A percentile compares a stretch with the other conserved stretches of the same genome.
Conservation (phyloP, 805 yeast genomes). For the Priceomyces melissophilus region DNA sequence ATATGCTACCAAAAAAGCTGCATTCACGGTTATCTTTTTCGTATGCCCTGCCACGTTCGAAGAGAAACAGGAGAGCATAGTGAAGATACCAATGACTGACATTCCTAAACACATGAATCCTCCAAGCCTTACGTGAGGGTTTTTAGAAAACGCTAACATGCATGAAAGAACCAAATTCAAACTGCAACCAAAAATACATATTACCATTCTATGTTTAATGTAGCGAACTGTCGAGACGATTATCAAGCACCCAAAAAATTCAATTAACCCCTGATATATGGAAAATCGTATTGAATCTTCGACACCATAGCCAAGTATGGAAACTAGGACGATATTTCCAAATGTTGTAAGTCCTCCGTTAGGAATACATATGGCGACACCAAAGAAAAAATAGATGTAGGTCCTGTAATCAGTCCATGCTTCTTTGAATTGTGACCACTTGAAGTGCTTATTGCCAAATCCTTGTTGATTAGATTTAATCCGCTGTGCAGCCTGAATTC, state of each 20-base stretch:
- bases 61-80: slow-evolving; percentile 34
- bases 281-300: slow-evolving; percentile 40
- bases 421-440: slow-evolving; percentile 51
- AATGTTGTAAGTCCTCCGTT: slow-evolving; percentile 37
- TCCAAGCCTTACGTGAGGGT: slow-evolving; percentile 20
- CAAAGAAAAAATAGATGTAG: slow-evolving; percentile 18
- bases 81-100: slow-evolving; percentile 29
- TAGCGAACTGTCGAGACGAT: slow-evolving; percentile 2
- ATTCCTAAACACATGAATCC: slow-evolving; percentile 27
- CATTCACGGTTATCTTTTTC: slow-evolving; percentile 48
- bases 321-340: slow-evolving; percentile 26
- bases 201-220: slow-evolving; percentile 5
- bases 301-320: slow-evolving; percentile 21
- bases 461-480: slow-evolving; percentile 57
- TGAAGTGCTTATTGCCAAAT: slow-evolving; percentile 53
- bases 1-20: slow-evolving; percentile 44
- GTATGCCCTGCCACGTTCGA: slow-evolving; percentile 57
- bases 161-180: slow-evolving; percentile 31
- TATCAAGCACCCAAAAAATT: slow-evolving; percentile 35
- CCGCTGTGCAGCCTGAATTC: slow-evolving; percentile 40
- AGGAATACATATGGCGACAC: slow-evolving; percentile 23
- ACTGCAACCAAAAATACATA: slow-evolving; percentile 6
- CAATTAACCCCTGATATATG: slow-evolving; percentile 49
- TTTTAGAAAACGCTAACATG: slow-evolving; percentile 25
- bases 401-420: slow-evolving; percentile 48